Evolutionary conservation across 768 basidiomycete species (phyloP).

Genomic region (Lentinula raphanica): DNA sequence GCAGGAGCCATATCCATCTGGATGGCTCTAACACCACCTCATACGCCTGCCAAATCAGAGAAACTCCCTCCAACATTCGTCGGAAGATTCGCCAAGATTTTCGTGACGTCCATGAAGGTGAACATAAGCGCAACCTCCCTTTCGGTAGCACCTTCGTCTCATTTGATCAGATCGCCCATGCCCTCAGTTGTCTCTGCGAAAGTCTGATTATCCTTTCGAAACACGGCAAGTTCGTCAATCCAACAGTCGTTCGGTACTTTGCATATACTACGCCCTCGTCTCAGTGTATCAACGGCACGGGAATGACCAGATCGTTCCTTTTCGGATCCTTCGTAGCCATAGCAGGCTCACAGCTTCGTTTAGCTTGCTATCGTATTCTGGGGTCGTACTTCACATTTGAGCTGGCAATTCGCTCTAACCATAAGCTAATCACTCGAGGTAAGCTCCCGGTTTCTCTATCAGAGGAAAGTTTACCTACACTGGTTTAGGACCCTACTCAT

Average conservation of each 20-base stretch:
- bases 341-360: not conserved
- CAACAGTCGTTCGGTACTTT: not conserved
- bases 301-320: not conserved
- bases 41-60: not conserved
- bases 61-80: not conserved
- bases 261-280: not conserved
- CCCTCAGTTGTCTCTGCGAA: not conserved
- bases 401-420: constrained; percentile 14
- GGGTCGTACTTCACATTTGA: constrained; percentile 21
- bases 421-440: constrained; percentile 16
- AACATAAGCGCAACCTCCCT: not conserved
- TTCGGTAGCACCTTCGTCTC: not conserved
- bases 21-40: not conserved
- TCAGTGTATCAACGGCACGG: not conserved
- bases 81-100: not conserved
- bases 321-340: not conserved
- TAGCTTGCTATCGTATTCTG: constrained; percentile 17
- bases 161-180: not conserved
- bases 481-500: constrained; percentile 17
- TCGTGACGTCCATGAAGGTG: not conserved
- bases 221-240: not conserved
- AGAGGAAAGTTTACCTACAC: not conserved
- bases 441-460: not conserved
- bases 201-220: not conserved
- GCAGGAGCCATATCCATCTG: not conserved